Base-by-base conservation (phyloP, 1,139 yeast species). In the Williopsis jadinii region DNA sequence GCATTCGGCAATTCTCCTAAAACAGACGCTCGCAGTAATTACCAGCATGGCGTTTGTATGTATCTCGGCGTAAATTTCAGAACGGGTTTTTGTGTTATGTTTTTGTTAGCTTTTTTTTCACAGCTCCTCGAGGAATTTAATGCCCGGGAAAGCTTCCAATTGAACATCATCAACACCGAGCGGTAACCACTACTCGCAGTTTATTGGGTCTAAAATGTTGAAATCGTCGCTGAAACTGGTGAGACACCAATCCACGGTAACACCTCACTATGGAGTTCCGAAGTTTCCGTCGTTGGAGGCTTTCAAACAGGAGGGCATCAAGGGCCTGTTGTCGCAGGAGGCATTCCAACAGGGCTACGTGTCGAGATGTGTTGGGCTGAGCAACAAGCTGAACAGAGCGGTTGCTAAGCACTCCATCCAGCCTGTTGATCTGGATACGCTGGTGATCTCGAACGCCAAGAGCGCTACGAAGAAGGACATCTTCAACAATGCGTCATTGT, bases 301-400 rank as follows among this genome's bases (percentile, higher is more conserved):
- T 27, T 42, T 35, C 35, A 26, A 40, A 14, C 13, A 32, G 13
- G 12, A 35, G n/a, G 50, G 74, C 15, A 68, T 80, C 43, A 60
- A 65, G 28, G 90, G 90, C 1, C 62, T 82, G 14, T 72, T 75
- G 47, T 70, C 82, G 10, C 49, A 68, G 11, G 53, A 66, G 28
- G 76, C 84, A 11, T 59, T 81, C 19, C 59, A 74, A 31, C 76
- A 73, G 51, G 69, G 81, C 32, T 83, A 86, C 83, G 76, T 69
- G 52, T 63, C 71, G 34, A 71, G 84, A 59, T 74, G 80, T 8
- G 64, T 67, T 13, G 48, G 56, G 19, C 69, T 77, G 45, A 67
- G 75, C 6, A 65, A 65, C 11, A 71, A 71, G 28, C 64, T 83
- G 48, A 79, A 71, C 43, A 19, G 38, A 5, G 54, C 52, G 15